Base-by-base conservation (phyloP, 179 eudicot genomes). In the Actinidia chinensis region DNA sequence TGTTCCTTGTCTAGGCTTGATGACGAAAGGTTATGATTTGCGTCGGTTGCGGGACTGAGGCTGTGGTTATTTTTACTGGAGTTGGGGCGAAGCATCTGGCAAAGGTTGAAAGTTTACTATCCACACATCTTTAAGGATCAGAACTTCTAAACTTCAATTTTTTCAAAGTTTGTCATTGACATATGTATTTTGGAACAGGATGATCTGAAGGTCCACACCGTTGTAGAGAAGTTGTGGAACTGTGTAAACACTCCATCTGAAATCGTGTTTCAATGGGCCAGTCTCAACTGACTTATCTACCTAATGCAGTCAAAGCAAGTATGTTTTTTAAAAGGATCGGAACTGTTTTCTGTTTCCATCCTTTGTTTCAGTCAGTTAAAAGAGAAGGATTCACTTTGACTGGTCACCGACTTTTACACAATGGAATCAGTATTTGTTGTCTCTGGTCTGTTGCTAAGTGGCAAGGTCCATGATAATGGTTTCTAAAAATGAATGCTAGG, bases 41-140 rank as follows among this genome's bases (percentile, higher is more conserved):
- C 97, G 94, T 54, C 97, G 99, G n/a, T n/a, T n/a, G n/a, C n/a
- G n/a, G n/a, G n/a, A n/a, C n/a, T 83, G 99, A 96, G 86, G 99
- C 98, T 78, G 99, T 96, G 18, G 99, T 96, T 73, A 94, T 96
- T 74, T 96, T 91, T 72, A 93, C 98, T 54, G 99, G 99, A 73
- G 99, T 98, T 65, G 84, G 94, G 76, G 99, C 99, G 47, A 96
- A 94, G 80, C 99, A 96, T 86, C 84, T 96, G 87, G 81, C n/a
- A n/a, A 92, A 94, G 98, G 99, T 96, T 69, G 56, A 76, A 63
- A n/a, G n/a, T n/a, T n/a, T n/a, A n/a, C n/a, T n/a, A n/a, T n/a
- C n/a, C n/a, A n/a, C n/a, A n/a, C n/a, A n/a, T n/a, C n/a, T n/a
- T n/a, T n/a, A n/a, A n/a, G n/a, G n/a, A n/a, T n/a, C n/a, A n/a